Evolutionary conservation across 345 rosid genomes (phyloP), one percentile per base, ranked within the genome.

Genomic region (Syzygium grande): DNA sequence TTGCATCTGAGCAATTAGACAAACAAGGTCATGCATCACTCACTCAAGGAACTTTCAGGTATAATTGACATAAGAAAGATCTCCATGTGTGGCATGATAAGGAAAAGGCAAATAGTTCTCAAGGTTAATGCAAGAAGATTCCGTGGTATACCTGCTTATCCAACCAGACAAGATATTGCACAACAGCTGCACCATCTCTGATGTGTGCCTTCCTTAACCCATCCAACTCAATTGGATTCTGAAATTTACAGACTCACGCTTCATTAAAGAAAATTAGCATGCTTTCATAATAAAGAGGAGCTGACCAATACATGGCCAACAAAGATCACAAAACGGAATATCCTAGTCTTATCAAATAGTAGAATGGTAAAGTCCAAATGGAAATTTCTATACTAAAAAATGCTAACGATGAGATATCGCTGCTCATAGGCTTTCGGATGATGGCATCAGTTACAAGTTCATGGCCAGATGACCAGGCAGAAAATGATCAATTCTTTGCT

Each of bases 141-240:
- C 43, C 78, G 30, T 38, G 88, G 61, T 22, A 52, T 91, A 96
- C 99, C 96, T 95, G 97, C 87, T 92, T 92, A 90, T 97, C 99
- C 73, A 97, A 94, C 99, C 99, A 97, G 85, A 89, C 95, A 89
- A 98, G 96, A 94, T 90, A 98, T 88, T 96, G 98, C 90, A 98
- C 99, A 91, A 96, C 97, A 92, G 98, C 97, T 85, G 98, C 99
- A 90, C 99, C 99, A 94, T 98, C 99, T 51, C 99, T 96, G 86
- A 97, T 89, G 86, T 98, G 99, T 41, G 99, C 96, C 55, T 95
- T 96, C 92, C 89, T 95, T 52, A 98, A 87, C 88, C 99, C 99
- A 54, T 96, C 96, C 87, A 97, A 90, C 93, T 98, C 99, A 91
- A 93, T 94, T 5, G 98, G 95, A 86, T 98, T 98, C 99, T 97